These are phyloP conservation scores for Suaeda aralocaspica DNA, from an alignment of 148 eudicot genomes.

Conservation along the genomic window DNA sequence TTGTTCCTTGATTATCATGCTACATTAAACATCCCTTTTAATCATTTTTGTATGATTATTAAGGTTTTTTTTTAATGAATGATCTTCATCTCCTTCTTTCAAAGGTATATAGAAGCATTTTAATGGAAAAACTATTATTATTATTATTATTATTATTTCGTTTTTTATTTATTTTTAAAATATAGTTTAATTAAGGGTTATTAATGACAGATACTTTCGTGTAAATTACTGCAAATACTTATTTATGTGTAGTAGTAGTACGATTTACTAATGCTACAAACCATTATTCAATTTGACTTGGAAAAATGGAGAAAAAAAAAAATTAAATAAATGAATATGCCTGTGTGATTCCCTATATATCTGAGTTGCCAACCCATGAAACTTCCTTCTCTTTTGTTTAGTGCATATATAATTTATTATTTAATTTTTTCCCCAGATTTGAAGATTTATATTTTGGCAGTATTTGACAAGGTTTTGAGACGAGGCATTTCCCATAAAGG, in stretches of 20 bases:
- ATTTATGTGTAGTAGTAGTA: background rate
- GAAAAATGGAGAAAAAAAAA: background rate
- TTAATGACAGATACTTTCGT: constrained; percentile 6
- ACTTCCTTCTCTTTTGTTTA: constrained; percentile 16
- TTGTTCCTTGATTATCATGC: no score
- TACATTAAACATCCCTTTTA: no score
- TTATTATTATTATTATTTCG: no score
- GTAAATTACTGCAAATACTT: background rate
- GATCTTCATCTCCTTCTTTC: no score
- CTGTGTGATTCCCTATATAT: constrained; percentile 25
- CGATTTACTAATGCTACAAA: background rate
- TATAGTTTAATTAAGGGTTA: background rate
- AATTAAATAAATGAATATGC: constrained; percentile 23
- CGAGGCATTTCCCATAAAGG: background rate
- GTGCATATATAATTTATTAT: no score
- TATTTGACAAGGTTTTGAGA: no score
- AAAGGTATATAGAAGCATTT: no score
- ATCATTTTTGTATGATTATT: no score
- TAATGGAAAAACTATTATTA: no score
- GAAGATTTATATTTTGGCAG: constrained; percentile 19
- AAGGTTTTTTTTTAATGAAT: no score
- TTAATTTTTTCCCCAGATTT: no score
- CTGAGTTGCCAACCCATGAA: constrained; percentile 21
- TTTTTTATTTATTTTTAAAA: no score
- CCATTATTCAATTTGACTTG: background rate